Percentiles rank a stretch among this genome's conserved stretches.
Conservation (phyloP, 768 basidiomycete species). For the Tulasnella sp. region DNA sequence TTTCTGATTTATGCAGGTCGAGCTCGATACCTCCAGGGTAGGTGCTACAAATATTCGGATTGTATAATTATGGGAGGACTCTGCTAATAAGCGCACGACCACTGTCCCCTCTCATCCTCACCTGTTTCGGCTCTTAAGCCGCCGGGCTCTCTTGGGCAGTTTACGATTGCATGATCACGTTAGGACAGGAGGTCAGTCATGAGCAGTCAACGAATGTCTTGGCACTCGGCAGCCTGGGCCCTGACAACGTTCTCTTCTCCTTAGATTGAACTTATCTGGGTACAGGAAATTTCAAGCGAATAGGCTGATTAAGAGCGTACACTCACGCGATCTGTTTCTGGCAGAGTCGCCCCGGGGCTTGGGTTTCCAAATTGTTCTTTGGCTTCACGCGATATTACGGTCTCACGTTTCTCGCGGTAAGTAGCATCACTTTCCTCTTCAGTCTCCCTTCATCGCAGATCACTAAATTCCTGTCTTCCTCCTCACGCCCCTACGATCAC, state of each 20-base stretch:
- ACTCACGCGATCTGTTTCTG: background rate
- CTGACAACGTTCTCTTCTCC: background rate
- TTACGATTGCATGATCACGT: background rate
- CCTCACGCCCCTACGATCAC: background rate
- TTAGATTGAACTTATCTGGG: conserved; percentile 19
- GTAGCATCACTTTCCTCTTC: background rate
- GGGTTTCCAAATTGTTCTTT: conserved; percentile 11
- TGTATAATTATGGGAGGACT: background rate
- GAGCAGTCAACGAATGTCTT: background rate
- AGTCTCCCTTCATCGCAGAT: background rate
- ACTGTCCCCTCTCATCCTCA: background rate
- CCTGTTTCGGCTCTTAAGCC: background rate
- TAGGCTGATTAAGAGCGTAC: background rate
- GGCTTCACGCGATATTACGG: conserved; percentile 22
- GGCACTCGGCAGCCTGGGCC: background rate
- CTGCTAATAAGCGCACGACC: background rate
- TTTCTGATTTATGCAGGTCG: background rate
- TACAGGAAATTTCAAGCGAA: background rate
- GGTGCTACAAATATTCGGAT: background rate
- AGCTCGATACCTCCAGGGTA: background rate
- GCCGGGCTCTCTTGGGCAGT: background rate
- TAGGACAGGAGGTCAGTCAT: background rate
- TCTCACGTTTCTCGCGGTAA: background rate
- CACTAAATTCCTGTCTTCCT: background rate
- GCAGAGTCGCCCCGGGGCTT: background rate